Evolutionary conservation across 345 rosid species (phyloP).

Genomic region (Theobroma cacao): DNA sequence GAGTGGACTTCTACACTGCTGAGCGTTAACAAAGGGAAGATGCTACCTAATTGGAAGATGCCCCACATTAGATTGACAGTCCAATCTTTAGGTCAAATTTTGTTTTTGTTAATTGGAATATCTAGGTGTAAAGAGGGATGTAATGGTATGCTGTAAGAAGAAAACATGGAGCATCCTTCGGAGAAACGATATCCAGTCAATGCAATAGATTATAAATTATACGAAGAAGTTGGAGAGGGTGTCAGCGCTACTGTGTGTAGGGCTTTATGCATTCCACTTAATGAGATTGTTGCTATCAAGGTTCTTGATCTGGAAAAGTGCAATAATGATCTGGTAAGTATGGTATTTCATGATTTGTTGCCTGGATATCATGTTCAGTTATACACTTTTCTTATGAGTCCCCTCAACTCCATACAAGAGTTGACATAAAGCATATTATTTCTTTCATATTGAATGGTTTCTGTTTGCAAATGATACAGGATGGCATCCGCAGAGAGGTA

Average conservation of each 20-base stretch:
- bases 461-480: conserved; percentile 48
- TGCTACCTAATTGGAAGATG: conserved; percentile 68
- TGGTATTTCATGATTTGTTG: conserved; percentile 2
- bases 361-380: conserved; percentile 14
- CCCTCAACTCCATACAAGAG: not conserved
- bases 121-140: conserved; percentile 35
- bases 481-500: conserved; percentile 93
- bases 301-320: conserved; percentile 97
- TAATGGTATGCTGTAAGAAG: conserved; percentile 38
- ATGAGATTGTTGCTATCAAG: conserved; percentile 88
- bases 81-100: conserved; percentile 21
- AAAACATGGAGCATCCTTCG: conserved; percentile 49
- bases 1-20: conserved; percentile 20
- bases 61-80: conserved; percentile 40
- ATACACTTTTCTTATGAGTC: not conserved
- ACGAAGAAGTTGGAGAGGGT: conserved; percentile 97
- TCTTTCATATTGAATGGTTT: not conserved
- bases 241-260: conserved; percentile 87
- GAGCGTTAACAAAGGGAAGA: conserved; percentile 40
- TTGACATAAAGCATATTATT: not conserved
- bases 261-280: conserved; percentile 90
- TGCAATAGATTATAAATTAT: conserved; percentile 77
- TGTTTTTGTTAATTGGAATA: conserved; percentile 26
- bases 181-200: conserved; percentile 72
- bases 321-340: conserved; percentile 83